Evolutionary conservation across 2,329 filamentous ascomycete genomes (phyloP).

Genomic region (Akanthomyces dipterigenus): DNA sequence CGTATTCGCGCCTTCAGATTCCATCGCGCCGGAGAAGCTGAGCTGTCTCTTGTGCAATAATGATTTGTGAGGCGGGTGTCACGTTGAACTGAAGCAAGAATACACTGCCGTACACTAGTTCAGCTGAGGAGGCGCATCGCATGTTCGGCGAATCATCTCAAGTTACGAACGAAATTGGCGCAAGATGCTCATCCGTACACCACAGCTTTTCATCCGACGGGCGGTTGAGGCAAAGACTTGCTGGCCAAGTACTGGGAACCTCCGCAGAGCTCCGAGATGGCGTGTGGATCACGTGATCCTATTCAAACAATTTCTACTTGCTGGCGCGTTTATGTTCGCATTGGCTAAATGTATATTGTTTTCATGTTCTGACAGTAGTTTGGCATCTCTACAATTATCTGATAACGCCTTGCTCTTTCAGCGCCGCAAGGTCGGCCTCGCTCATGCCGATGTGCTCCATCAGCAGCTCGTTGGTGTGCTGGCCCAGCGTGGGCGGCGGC

Average conservation of each 20-base stretch:
- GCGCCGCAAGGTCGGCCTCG: slow-evolving; percentile 48
- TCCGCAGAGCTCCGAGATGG: not conserved
- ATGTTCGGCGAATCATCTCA: not conserved
- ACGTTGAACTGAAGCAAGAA: not conserved
- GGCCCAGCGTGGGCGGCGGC: slow-evolving; percentile 76
- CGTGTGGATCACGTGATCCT: not conserved
- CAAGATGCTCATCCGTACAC: not conserved
- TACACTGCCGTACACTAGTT: not conserved
- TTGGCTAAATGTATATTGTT: not conserved
- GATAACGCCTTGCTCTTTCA: slow-evolving; percentile 64
- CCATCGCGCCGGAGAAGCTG: not conserved
- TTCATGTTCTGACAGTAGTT: not conserved
- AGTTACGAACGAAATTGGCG: not conserved
- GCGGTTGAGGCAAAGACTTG: not conserved
- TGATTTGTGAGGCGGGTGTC: not conserved
- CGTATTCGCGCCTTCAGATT: not conserved
- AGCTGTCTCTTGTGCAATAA: not conserved
- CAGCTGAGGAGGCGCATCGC: not conserved
- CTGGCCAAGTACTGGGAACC: not conserved
- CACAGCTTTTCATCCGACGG: not conserved
- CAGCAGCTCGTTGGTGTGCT: slow-evolving; percentile 79
- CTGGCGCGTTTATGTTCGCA: not conserved
- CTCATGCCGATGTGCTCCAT: slow-evolving; percentile 54
- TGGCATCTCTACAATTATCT: slow-evolving; percentile 27
- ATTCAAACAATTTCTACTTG: not conserved